These are phyloP conservation scores for Anacardium occidentale DNA, from an alignment of 345 rosid species.

Conservation along the genomic window DNA sequence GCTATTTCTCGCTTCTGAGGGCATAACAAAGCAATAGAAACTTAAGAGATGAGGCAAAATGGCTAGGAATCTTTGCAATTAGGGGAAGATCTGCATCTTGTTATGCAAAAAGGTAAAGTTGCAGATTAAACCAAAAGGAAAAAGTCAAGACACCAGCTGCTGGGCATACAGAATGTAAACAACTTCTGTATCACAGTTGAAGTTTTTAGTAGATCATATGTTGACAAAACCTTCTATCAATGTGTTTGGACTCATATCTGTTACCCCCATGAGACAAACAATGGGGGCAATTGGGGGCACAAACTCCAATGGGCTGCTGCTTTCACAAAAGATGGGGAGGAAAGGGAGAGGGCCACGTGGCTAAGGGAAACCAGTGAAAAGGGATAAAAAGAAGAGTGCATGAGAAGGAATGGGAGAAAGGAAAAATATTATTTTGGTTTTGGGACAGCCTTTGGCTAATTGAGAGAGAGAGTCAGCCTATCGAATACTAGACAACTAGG, in stretches of 20 bases:
- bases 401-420: too few relatives aligned
- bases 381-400: too few relatives aligned
- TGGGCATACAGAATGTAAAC: not conserved
- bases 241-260: not conserved
- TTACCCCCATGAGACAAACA: not conserved
- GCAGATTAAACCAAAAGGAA: not conserved
- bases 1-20: not conserved
- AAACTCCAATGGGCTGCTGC: too few relatives aligned
- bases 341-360: too few relatives aligned
- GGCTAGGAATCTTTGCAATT: conserved; percentile 2
- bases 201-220: not conserved
- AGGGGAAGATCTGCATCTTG: not conserved
- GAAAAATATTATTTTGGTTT: too few relatives aligned
- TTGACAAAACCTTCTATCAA: not conserved
- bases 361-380: too few relatives aligned
- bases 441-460: too few relatives aligned
- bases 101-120: not conserved
- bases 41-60: not conserved
- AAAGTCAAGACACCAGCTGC: not conserved
- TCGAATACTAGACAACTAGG: too few relatives aligned
- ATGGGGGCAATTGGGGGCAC: too few relatives aligned
- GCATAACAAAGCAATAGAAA: not conserved
- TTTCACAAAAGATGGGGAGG: too few relatives aligned
- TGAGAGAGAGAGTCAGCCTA: too few relatives aligned
- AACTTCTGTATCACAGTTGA: not conserved